phyloP scores from a whole-genome alignment of 352 stramenopile species.

The Plasmopara muralis region DNA sequence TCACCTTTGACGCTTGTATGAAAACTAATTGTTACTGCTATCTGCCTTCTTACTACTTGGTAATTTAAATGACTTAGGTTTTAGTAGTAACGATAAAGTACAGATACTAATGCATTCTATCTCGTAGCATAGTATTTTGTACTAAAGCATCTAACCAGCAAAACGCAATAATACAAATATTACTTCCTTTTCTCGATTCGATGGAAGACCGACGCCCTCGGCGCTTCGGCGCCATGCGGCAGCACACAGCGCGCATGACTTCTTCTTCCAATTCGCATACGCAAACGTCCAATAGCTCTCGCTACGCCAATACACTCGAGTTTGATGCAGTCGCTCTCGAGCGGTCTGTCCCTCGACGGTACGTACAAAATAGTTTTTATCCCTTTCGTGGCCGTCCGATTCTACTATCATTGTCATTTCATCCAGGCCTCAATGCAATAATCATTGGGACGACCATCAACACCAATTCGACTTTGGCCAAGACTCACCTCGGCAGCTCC shows the following conservation, averaged over 20 bases:
- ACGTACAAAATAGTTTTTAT: neutral
- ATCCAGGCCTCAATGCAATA: neutral
- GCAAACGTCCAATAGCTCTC: neutral
- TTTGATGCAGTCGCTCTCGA: slow-evolving; percentile 7
- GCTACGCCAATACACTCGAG: slow-evolving; percentile 9
- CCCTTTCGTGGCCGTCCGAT: neutral
- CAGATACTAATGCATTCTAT: no score
- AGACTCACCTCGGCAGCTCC: neutral
- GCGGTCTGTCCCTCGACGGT: slow-evolving; percentile 4
- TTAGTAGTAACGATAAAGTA: no score
- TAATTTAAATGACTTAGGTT: no score
- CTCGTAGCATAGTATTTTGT: no score
- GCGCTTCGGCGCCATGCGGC: slow-evolving; percentile 13
- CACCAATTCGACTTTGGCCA: slow-evolving; percentile 11
- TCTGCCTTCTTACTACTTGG: no score
- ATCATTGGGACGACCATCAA: slow-evolving; percentile 2
- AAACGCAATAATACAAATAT: no score
- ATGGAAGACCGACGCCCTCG: slow-evolving; percentile 12
- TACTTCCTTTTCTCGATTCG: neutral
- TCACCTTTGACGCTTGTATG: no score
- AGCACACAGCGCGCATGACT: slow-evolving; percentile 2
- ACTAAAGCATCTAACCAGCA: no score
- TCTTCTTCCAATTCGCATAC: neutral
- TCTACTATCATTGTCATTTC: neutral
- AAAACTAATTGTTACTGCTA: no score